Evolutionary conservation across 768 basidiomycete species (phyloP), one percentile per base, ranked within the genome.

Genomic region (Tylopilus plumbeoviolaceoides): DNA sequence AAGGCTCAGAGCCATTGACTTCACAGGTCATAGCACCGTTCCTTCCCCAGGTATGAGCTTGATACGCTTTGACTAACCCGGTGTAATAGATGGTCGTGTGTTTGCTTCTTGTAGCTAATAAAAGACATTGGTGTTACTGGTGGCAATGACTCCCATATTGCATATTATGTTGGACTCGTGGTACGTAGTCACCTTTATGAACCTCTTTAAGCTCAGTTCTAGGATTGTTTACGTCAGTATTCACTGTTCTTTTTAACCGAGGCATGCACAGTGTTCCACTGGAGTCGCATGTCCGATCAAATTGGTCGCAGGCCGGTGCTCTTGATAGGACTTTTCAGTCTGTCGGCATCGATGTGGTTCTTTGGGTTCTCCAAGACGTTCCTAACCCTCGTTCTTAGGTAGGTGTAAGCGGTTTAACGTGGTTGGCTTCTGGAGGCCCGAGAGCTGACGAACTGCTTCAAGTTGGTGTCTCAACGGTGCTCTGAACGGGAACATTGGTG

Each of bases 401-500:
- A 48, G 14, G 43, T 36, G 14, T 8, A 5, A 23, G 23, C 7
- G 17, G 39, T 28, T 11, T 41, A 5, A 8, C 17, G 14, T 38
- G 14, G 40, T 15, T 18, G 23, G 23, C 23, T 23, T 23, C 23
- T 23, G 23, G 23, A 23, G 5, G n/a, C n/a, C 23, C 23, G 23
- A 5, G 23, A 23, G 23, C 23, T 23, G 23, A 23, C 5, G 23
- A 23, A 23, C 3, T 23, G 23, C 23, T 23, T 23, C 3, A 23
- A 23, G 23, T 23, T 5, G 23, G 23, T 69, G 74, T 54, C 63
- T 79, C 7, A 73, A 70, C 46, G 79, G 78, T 17, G 75, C 74
- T 30, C 62, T 79, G 15, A 78, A 79, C 56, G 87, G 85, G 17
- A 86, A 80, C 54, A 66, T 76, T 23, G 75, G 78, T 2, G 70